phyloP scores from a whole-genome alignment of 176 grass and related monocot genomes.

The Juncus inflexus region DNA sequence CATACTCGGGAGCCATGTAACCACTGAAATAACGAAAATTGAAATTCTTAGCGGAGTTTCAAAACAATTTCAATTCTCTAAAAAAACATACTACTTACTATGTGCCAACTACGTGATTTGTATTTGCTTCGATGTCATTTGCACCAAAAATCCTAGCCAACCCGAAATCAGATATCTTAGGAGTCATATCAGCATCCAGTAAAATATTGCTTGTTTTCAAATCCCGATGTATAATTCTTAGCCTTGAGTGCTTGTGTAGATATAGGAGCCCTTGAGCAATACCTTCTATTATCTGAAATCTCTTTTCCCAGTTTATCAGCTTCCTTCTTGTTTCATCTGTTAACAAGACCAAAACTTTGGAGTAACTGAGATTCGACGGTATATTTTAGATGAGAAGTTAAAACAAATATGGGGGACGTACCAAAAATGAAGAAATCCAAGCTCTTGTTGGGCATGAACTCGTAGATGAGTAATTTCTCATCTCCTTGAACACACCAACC shows the following conservation, averaged over 20 bases:
- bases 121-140: conserved; percentile 31
- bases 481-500: conserved; percentile 39
- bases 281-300: conserved; percentile 36
- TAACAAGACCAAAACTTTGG: neutral
- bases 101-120: conserved; percentile 37
- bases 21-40: too few species aligned
- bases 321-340: conserved; percentile 29
- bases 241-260: conserved; percentile 39
- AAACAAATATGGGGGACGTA: neutral
- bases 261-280: conserved; percentile 45
- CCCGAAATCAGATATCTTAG: conserved; percentile 48
- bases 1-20: too few species aligned
- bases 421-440: conserved; percentile 43
- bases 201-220: conserved; percentile 45
- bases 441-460: conserved; percentile 43
- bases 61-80: neutral
- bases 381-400: neutral
- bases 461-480: conserved; percentile 43
- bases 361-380: too few species aligned
- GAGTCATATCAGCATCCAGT: conserved; percentile 36
- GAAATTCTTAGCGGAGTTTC: too few species aligned
- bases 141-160: conserved; percentile 33
- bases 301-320: conserved; percentile 31
- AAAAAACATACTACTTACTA: conserved; percentile 27
- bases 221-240: conserved; percentile 47